Base-by-base conservation (phyloP, 2,329 filamentous ascomycete genomes). In the Botryotinia globosa region DNA sequence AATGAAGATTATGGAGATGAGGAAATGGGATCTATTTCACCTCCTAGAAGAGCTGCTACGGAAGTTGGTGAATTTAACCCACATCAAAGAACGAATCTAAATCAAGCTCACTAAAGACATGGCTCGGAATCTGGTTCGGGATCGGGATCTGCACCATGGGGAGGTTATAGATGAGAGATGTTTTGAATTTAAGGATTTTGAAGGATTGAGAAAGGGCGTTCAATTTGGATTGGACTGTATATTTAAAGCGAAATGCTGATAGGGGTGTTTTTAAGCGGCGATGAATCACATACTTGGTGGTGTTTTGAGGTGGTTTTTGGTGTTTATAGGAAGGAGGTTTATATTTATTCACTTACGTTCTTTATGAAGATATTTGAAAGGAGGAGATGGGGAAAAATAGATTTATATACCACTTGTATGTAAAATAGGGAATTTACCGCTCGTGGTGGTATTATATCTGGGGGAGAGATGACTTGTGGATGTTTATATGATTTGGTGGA, bases 1-100 rank as follows among this genome's bases (percentile, higher is more conserved):
- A 63, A 48, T 45, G 68, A 48, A 45, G 32, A 37, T 39, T 62
- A 62, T 70, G 42, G 12, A 18, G 69, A 71, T 70, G 58, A 70
- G 34, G 44, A 64, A 54, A 54, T 71, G 39, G 44, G 44, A 39
- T 12, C 44, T 9, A 51, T 69, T 34, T n/a, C 45, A 18, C 9
- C 42, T 39, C 69, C 69, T 29, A 64, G 58, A 20, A 71, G 69
- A 51, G 69, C 58, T 4, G 69, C 44, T 14, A 62, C 32, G 9
- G 69, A 71, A 64, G 34, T 51, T 44, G 69, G 69, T 32, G 69
- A 44, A 14, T 37, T 70, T n/a, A n/a, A 32, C 29, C 9, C 34
- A 29, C 8, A 25, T 54, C 45, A 18, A 25, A 42, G 64, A 54
- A 16, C 25, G 12, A 34, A 29, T 54, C 22, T 20, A 39, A 29